Evolutionary conservation across 1,284 basidiomycete genomes (phyloP).

Genomic region (Ustilago shanxiensis): DNA sequence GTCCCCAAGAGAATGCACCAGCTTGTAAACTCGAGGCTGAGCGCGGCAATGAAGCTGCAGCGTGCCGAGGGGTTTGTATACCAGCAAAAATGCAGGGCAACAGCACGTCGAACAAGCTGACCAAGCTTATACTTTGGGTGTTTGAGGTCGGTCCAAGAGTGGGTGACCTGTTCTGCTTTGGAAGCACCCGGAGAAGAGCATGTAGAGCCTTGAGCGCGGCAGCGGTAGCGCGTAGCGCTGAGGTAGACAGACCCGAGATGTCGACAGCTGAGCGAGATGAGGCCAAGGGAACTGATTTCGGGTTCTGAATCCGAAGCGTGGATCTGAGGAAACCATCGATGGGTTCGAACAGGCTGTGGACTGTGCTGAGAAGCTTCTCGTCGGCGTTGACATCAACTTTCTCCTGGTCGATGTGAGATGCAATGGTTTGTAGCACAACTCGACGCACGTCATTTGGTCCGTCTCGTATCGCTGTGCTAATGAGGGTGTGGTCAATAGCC

Average conservation of each 20-base stretch:
- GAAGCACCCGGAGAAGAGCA: slow-evolving; percentile 16
- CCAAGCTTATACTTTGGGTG: neutral
- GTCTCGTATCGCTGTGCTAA: slow-evolving; percentile 3
- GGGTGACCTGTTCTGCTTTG: neutral
- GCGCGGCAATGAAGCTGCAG: slow-evolving; percentile 6
- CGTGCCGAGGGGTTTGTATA: neutral
- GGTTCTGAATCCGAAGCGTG: slow-evolving; percentile 27
- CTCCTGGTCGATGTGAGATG: slow-evolving; percentile 12
- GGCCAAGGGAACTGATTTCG: neutral
- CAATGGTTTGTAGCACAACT: slow-evolving; percentile 10
- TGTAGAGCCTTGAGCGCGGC: slow-evolving; percentile 40
- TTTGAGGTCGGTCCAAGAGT: neutral
- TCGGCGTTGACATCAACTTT: neutral
- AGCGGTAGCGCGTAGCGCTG: slow-evolving; percentile 35
- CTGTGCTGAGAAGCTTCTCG: neutral
- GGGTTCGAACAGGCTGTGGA: slow-evolving; percentile 10
- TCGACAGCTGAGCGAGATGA: slow-evolving; percentile 6
- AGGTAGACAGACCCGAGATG: slow-evolving; percentile 14
- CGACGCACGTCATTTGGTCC: slow-evolving; percentile 33
- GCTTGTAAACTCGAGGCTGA: slow-evolving; percentile 10
- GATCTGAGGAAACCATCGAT: slow-evolving; percentile 20
- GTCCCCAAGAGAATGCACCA: slow-evolving; percentile 23
- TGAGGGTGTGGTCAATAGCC: neutral
- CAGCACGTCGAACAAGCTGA: slow-evolving; percentile 19
- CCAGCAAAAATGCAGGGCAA: slow-evolving; percentile 30